Evolutionary conservation across 2,329 filamentous ascomycete genomes (phyloP).

Genomic region (Calonectria multiphialidica): DNA sequence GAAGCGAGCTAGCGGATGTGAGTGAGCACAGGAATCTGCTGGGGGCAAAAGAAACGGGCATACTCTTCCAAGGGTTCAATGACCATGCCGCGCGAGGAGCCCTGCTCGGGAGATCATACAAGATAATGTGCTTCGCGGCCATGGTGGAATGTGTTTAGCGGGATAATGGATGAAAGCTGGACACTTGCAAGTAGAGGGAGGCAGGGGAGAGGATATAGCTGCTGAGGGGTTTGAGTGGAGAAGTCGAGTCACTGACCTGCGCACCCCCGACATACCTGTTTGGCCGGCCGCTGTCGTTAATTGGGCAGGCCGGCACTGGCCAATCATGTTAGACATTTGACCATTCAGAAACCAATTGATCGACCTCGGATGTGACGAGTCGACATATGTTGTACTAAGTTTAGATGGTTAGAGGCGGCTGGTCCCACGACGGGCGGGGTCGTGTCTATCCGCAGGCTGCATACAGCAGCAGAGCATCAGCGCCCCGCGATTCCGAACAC

Average conservation of each 20-base stretch:
- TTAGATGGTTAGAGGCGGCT: neutral
- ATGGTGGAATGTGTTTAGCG: constrained; percentile 35
- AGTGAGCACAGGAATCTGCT: constrained; percentile 4
- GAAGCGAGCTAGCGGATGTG: constrained; percentile 65
- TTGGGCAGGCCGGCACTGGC: neutral
- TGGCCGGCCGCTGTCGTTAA: neutral
- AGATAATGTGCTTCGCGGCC: constrained; percentile 55
- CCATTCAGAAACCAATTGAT: neutral
- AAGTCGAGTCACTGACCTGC: neutral
- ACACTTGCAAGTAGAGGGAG: neutral
- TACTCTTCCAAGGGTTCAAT: constrained; percentile 79
- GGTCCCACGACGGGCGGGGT: neutral
- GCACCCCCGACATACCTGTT: neutral
- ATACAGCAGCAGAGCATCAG: too few species aligned
- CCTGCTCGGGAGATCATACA: constrained; percentile 74
- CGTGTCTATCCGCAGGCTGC: neutral
- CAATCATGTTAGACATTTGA: neutral
- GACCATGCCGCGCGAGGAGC: constrained; percentile 67
- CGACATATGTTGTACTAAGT: neutral
- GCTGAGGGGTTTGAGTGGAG: constrained; percentile 5
- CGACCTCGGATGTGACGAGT: neutral
- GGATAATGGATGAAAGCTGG: neutral
- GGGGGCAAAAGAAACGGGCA: constrained; percentile 28
- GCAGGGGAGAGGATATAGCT: neutral
- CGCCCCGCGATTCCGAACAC: neutral